Conservation (phyloP, 805 yeast species). For the Torulaspora delbrueckii region DNA sequence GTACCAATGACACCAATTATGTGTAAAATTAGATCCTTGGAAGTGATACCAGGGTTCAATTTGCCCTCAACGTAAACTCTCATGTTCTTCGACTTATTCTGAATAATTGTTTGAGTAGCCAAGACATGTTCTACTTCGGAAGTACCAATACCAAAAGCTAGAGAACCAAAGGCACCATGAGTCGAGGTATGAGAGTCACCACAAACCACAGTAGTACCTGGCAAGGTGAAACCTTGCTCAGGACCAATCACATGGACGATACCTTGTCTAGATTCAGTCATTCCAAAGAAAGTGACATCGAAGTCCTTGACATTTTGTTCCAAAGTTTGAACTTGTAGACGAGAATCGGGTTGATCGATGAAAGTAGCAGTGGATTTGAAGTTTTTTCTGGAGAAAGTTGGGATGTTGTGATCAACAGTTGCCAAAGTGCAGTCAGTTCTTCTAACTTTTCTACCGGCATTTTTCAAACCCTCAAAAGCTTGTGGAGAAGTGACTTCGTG, state of each 20-base stretch:
- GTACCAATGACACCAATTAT: slow-evolving; percentile 97
- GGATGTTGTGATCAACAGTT: slow-evolving; percentile 95
- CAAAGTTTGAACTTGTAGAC: slow-evolving; percentile 84
- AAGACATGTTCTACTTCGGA: slow-evolving; percentile 98
- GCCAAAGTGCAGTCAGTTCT: slow-evolving; percentile 90
- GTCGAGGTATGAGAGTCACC: slow-evolving; percentile 99
- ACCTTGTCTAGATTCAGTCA: slow-evolving; percentile 93
- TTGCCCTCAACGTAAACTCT: slow-evolving; percentile 80
- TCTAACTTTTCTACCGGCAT: slow-evolving; percentile 85
- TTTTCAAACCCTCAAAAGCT: slow-evolving; percentile 91
- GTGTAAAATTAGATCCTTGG: slow-evolving; percentile 91
- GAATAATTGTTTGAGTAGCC: slow-evolving; percentile 95
- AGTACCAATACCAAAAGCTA: slow-evolving; percentile 98
- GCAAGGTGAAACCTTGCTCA: slow-evolving; percentile 96
- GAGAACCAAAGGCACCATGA: slow-evolving; percentile 96
- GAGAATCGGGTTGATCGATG: slow-evolving; percentile 85
- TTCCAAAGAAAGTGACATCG: slow-evolving; percentile 87
- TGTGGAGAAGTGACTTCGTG: slow-evolving; percentile 99
- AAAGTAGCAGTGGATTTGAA: slow-evolving; percentile 72
- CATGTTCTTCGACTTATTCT: slow-evolving; percentile 95
- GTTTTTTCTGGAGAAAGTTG: slow-evolving; percentile 79
- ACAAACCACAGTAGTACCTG: slow-evolving; percentile 98
- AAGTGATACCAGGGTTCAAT: slow-evolving; percentile 82
- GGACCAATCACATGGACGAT: slow-evolving; percentile 99
- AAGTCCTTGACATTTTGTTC: slow-evolving; percentile 90